Evolutionary conservation across 177 flowering plant species (phyloP).

Genomic region (Vitis hybrid): DNA sequence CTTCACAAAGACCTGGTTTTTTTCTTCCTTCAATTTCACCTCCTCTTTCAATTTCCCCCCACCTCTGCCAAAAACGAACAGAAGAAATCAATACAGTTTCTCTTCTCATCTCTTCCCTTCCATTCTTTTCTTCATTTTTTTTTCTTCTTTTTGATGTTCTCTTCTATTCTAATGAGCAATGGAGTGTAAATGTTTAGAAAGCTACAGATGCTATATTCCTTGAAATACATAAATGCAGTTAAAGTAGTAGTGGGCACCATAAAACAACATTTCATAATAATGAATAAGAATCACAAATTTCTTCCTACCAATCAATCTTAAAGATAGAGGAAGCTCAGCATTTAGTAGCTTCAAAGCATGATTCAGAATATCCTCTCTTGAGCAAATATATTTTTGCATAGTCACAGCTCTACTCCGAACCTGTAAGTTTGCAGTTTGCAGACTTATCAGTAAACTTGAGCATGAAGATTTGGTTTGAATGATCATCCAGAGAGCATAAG

Average conservation of each 20-base stretch:
- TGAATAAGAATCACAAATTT: background rate
- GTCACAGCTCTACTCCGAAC: conserved; percentile 85
- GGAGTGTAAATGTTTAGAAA: too few relatives aligned
- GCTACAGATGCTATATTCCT: too few relatives aligned
- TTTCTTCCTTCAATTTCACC: too few relatives aligned
- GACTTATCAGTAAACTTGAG: conserved; percentile 3
- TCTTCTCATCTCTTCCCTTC: too few relatives aligned
- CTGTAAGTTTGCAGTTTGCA: conserved; percentile 36
- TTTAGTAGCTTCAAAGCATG: conserved; percentile 80
- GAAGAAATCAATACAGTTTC: too few relatives aligned
- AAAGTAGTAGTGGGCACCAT: background rate
- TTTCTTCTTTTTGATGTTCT: too few relatives aligned
- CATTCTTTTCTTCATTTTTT: too few relatives aligned
- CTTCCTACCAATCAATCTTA: conserved; percentile 78
- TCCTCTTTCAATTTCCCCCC: too few relatives aligned
- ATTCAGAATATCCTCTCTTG: conserved; percentile 71
- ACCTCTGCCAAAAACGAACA: too few relatives aligned
- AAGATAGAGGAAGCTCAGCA: conserved; percentile 87
- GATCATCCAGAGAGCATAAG: background rate
- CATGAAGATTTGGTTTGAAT: background rate
- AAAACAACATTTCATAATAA: background rate
- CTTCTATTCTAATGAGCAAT: too few relatives aligned
- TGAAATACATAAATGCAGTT: too few relatives aligned
- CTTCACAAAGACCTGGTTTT: too few relatives aligned
- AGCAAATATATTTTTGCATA: conserved; percentile 58